Conservation (phyloP, 1,139 yeast genomes). For the Saccharomyces hybrid region DNA sequence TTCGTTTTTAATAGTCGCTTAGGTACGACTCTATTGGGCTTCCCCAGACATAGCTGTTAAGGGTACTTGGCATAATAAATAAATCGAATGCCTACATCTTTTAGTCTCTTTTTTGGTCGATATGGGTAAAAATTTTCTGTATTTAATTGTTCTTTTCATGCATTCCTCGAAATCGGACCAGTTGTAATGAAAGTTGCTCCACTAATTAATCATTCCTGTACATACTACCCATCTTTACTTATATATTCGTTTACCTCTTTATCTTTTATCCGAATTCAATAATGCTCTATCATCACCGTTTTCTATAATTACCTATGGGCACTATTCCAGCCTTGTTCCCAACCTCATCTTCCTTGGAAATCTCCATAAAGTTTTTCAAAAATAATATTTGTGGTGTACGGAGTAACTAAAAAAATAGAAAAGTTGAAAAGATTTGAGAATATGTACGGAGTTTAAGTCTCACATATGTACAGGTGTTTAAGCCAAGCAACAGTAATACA, state of each 20-base stretch:
- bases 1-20: too few species aligned
- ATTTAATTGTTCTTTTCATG: not conserved
- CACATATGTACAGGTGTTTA: not conserved
- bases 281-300: not conserved
- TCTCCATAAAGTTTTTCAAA: not conserved
- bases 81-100: too few species aligned
- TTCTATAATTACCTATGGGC: not conserved
- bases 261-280: not conserved
- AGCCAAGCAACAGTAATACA: too few species aligned
- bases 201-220: constrained; percentile 21
- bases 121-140: too few species aligned
- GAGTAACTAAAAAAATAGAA: not conserved
- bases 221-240: constrained; percentile 63
- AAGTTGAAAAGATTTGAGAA: too few species aligned
- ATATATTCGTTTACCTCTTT: constrained; percentile 10
- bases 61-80: too few species aligned
- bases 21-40: too few species aligned
- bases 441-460: not conserved
- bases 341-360: not conserved
- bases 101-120: too few species aligned
- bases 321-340: not conserved
- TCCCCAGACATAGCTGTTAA: too few species aligned
- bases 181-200: not conserved
- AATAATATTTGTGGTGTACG: not conserved
- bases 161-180: not conserved